Percentiles rank a stretch among this genome's conserved stretches.
These are phyloP conservation scores for Pythium inflatum DNA, from an alignment of 352 stramenopile species.

Conservation along the genomic window DNA sequence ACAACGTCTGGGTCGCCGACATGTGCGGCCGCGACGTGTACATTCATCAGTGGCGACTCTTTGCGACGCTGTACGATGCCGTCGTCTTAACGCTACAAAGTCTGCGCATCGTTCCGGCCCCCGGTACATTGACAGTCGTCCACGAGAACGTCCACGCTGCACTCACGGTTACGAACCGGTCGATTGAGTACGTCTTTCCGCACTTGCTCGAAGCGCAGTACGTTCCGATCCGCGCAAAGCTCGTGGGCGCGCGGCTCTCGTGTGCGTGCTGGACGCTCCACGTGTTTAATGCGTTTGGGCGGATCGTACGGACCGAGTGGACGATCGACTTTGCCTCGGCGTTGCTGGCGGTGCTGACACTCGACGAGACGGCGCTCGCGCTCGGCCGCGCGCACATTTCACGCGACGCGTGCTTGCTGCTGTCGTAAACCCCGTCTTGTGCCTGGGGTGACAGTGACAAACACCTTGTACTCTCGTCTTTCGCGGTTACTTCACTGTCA, in stretches of 20 bases:
- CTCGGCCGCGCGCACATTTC: background rate
- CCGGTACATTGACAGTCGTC: background rate
- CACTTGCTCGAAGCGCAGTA: background rate
- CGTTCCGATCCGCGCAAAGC: background rate
- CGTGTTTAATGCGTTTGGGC: background rate
- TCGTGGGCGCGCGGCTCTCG: background rate
- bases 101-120: background rate
- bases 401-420: background rate
- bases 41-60: background rate
- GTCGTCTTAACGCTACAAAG: background rate
- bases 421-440: background rate
- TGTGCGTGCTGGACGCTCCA: background rate
- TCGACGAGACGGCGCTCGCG: background rate
- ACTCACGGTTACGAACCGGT: background rate
- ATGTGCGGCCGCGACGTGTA: background rate
- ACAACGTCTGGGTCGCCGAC: background rate
- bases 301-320: background rate
- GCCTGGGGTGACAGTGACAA: no score
- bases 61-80: background rate
- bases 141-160: background rate
- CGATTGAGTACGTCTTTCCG: background rate
- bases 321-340: constrained; percentile 3
- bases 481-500: no score
- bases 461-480: no score
- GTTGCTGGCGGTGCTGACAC: background rate